Evolutionary conservation across 257 asterid species (phyloP), one percentile per base, ranked within the genome.

Genomic region (Solanum virginianum): DNA sequence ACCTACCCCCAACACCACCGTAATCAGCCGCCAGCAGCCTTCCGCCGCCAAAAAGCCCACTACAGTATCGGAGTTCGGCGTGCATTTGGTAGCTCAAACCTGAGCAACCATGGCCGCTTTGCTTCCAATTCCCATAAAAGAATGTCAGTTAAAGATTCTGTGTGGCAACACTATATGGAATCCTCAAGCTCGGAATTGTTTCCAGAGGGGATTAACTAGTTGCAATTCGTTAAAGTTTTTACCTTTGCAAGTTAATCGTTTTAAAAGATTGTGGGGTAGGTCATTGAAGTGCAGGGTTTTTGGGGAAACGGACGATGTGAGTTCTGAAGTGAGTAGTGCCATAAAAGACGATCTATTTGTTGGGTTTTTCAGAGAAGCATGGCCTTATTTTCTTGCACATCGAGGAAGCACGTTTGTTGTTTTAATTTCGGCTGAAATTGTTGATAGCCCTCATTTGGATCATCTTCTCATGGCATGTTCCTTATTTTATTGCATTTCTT

Each of bases 361-460:
- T 85, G 86, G 89, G 16, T 97, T 95, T 89, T 97, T 95, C 54
- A 91, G 97, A 66, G 98, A 94, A 89, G 90, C 99, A 3, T 95
- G 98, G 97, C 99, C 98, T 8, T 95, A 97, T 85, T 91, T 95
- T 84, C 90, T 86, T 85, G 97, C 99, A 18, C 98, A 94, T 88
- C 89, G 99, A 72, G 99, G 99, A 83, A 94, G 99, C 88, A 95
- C 97, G 62, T 97, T 97, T 85, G 99, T 97, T 71, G 93, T 94
- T 55, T 79, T 97, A 74, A 87, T 96, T 43, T 96, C 99, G 17
- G 96, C 98, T 69, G 98, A 94, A 89, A 92, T 94, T 87, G 89
- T 93, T 79, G 98, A 95, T 87, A 90, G 95, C 89, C 89, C 90
- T 83, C 87, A 93, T 86, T 91, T 95, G 91, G 98, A 92, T 85